Percentiles rank a stretch among this genome's conserved stretches.
phyloP scores from a whole-genome alignment of 257 asterid species.

The Datura wrightii region DNA sequence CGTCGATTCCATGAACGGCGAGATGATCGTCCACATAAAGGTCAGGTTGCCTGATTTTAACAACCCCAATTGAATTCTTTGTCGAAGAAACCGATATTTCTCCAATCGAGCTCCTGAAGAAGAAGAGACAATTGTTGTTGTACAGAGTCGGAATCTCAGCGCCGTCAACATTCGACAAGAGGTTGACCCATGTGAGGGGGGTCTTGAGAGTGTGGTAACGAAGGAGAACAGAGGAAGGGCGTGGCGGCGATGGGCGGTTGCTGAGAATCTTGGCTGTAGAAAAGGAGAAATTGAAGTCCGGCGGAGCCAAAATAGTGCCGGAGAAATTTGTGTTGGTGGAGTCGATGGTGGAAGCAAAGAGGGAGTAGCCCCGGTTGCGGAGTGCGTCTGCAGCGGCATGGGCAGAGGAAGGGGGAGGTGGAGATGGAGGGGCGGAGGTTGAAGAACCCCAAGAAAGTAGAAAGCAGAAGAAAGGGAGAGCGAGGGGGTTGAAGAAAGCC shows the following conservation, averaged over 20 bases:
- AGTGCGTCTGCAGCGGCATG: conserved; percentile 60
- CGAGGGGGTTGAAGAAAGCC: conserved; percentile 46
- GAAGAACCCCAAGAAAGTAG: conserved; percentile 44
- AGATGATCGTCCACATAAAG: conserved; percentile 64
- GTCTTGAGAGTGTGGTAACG: conserved; percentile 65
- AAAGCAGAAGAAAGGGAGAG: conserved; percentile 52
- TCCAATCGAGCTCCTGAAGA: conserved; percentile 42
- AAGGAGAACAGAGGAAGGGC: conserved; percentile 63
- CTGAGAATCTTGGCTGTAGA: conserved; percentile 50
- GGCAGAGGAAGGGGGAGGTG: conserved; percentile 48
- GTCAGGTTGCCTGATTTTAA: conserved; percentile 69
- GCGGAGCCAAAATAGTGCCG: conserved; percentile 70
- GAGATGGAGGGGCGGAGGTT: conserved; percentile 37
- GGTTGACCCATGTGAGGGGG: conserved; percentile 57
- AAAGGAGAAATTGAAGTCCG: conserved; percentile 67
- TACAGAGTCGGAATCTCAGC: conserved; percentile 52
- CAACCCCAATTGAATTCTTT: conserved; percentile 48
- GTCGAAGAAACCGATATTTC: conserved; percentile 53
- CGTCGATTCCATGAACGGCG: conserved; percentile 71
- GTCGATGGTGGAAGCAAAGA: conserved; percentile 54
- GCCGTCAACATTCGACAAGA: conserved; percentile 49
- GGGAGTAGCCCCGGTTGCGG: conserved; percentile 67
- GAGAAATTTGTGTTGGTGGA: conserved; percentile 56
- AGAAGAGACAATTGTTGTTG: conserved; percentile 64
- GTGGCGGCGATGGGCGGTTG: conserved; percentile 56